Base-by-base conservation (phyloP, 1,139 yeast species). In the Blastobotrys petasosporus region DNA sequence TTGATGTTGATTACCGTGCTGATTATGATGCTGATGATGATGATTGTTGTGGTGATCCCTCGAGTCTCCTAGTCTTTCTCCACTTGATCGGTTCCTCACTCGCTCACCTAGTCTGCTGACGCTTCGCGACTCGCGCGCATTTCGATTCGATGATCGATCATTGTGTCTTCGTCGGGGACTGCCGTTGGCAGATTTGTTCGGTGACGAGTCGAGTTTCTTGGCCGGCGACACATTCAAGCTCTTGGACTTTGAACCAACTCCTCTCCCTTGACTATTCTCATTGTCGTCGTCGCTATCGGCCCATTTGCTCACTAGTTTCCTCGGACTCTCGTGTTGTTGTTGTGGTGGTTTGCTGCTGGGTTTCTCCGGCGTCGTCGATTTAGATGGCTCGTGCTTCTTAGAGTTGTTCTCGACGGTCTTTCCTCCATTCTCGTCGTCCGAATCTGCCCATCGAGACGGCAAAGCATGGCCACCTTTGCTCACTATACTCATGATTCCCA, bases 381-480 rank as follows among this genome's bases (percentile, higher is more conserved):
- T 10, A 11, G 15, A 12, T 31, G 13, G 15, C 15, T 17, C 4
- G 20, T 33, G 29, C 29, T 13, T 11, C 28, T 16, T 2, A n/a
- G 15, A 2, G 11, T 38, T 3, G 44, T 42, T 45, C 45, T 33
- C 33, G 35, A 28, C 17, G 46, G 4, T 29, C 32, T 29, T 16
- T 12, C 25, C 31, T 34, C 37, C 39, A n/a, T 34, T 44, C 9
- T 39, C 48, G 10, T 39, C 41, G 28, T 39, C 49, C 10, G 25
- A 44, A 17, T 32, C 43, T n/a, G 48, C 53, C 51, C 52, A 48
- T n/a, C 43, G 35, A 2, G 47, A 46, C n/a, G 41, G 37, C 37
- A 46, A 30, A 12, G 16, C 31, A 16, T 33, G 40, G 8, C 45
- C 45, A 2, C 48, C 48, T 31, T 36, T 29, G 9, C 39, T 16